A percentile compares a stretch with the other conserved stretches of the same genome.
Evolutionary conservation across 345 rosid species (phyloP).

Genomic region (Arabidopsis arenosa): DNA sequence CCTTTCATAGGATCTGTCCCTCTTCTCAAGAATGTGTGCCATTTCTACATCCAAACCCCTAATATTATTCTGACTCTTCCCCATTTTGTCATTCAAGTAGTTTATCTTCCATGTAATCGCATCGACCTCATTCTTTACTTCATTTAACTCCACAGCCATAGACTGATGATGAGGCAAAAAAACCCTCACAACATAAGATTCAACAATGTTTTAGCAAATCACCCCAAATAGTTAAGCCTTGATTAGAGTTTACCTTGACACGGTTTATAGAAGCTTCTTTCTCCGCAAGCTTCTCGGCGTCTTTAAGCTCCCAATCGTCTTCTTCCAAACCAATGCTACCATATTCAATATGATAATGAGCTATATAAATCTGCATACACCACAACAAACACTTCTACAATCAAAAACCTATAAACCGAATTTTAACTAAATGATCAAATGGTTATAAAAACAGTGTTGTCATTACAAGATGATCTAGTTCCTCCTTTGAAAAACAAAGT

Average conservation of each 20-base stretch:
- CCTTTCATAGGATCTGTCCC: conserved; percentile 60
- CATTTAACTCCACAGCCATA: conserved; percentile 75
- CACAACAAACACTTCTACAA: conserved; percentile 22
- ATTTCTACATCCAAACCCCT: conserved; percentile 55
- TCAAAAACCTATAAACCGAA: neutral
- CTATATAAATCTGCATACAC: conserved; percentile 64
- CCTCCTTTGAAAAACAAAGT: conserved; percentile 81
- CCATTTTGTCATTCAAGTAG: conserved; percentile 53
- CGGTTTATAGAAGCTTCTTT: conserved; percentile 72
- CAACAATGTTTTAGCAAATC: conserved; percentile 2
- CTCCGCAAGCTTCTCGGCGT: conserved; percentile 70
- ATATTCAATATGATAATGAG: conserved; percentile 75
- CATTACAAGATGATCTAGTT: conserved; percentile 77
- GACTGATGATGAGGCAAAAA: conserved; percentile 49
- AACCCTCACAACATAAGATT: conserved; percentile 22
- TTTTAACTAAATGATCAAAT: neutral
- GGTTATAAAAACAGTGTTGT: neutral
- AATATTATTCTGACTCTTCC: conserved; percentile 55
- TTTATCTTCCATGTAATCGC: conserved; percentile 56
- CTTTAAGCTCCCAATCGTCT: conserved; percentile 77
- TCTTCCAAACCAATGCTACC: conserved; percentile 79
- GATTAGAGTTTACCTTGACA: conserved; percentile 68
- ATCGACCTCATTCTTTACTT: conserved; percentile 78
- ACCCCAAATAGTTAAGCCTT: neutral
- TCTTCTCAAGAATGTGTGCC: conserved; percentile 50